These are phyloP conservation scores for Teratosphaeria pseudoeucalypti DNA, from an alignment of 2,329 filamentous ascomycete species.

Conservation along the genomic window DNA sequence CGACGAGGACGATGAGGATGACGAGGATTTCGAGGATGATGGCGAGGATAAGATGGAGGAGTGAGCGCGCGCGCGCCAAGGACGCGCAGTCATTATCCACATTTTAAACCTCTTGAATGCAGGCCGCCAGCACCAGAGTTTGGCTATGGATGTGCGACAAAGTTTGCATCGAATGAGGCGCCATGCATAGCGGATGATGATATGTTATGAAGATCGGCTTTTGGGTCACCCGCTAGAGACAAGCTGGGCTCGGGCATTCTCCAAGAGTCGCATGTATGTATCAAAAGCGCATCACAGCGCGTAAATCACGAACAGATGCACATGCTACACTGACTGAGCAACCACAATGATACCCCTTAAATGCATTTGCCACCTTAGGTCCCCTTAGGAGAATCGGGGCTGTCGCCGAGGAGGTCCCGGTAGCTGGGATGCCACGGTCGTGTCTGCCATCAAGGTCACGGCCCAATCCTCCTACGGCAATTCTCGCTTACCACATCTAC, in stretches of 20 bases:
- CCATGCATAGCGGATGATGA: neutral
- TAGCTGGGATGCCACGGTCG: neutral
- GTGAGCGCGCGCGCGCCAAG: conserved; percentile 1
- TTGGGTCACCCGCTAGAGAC: neutral
- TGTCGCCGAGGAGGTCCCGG: neutral
- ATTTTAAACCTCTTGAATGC: neutral
- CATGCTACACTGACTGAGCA: neutral
- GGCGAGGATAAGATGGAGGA: conserved; percentile 61
- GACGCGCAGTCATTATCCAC: neutral
- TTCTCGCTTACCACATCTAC: neutral
- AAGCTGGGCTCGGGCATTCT: neutral
- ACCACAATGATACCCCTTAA: neutral
- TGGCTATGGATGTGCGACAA: neutral
- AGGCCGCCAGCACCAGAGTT: neutral
- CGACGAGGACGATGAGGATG: conserved; percentile 74
- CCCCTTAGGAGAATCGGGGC: neutral
- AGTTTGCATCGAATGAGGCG: neutral
- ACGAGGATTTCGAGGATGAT: conserved; percentile 47
- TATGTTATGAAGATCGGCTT: neutral
- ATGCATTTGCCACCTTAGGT: neutral
- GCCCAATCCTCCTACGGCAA: neutral
- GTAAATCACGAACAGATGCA: neutral
- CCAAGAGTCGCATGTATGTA: neutral
- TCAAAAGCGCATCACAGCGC: neutral
- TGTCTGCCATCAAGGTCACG: neutral